Percentiles rank a stretch among this genome's conserved stretches.
Evolutionary conservation across 306 rosid genomes (phyloP).

Genomic region (Echinosophora koreensis): DNA sequence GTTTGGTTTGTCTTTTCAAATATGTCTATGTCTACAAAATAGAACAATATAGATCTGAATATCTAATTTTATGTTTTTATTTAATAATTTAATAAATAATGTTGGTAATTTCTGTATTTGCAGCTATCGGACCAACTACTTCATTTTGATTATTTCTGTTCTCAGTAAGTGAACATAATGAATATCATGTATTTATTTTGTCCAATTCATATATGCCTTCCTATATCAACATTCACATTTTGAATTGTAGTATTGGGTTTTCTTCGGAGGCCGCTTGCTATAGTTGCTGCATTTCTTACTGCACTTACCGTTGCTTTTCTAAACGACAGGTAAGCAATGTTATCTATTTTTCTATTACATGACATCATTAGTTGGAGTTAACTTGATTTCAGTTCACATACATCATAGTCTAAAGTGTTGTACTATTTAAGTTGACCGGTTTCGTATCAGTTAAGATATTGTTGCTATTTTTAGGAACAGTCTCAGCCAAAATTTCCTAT

Average conservation of each 20-base stretch:
- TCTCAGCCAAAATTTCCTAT: background rate
- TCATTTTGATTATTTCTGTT: slow-evolving; percentile 78
- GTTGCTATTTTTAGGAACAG: background rate
- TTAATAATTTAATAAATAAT: background rate
- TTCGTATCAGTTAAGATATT: background rate
- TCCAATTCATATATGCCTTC: background rate
- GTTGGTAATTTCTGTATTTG: slow-evolving; percentile 48
- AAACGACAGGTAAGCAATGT: slow-evolving; percentile 68
- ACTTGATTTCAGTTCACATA: background rate
- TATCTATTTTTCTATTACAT: background rate
- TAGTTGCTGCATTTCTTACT: slow-evolving; percentile 75
- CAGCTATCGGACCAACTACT: slow-evolving; percentile 97
- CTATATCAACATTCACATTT: slow-evolving; percentile 1
- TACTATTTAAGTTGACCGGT: background rate
- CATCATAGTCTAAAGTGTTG: background rate
- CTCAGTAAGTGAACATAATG: slow-evolving; percentile 71
- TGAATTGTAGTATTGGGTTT: slow-evolving; percentile 72
- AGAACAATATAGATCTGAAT: background rate
- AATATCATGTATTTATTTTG: slow-evolving; percentile 7
- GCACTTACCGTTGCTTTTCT: slow-evolving; percentile 76
- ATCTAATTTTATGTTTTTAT: background rate
- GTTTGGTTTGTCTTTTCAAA: background rate
- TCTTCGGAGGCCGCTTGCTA: slow-evolving; percentile 71
- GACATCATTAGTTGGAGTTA: slow-evolving; percentile 16
- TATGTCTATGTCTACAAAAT: background rate